Percentiles rank a stretch among this genome's conserved stretches.
phyloP scores from a whole-genome alignment of 106 monocot species.

The Apostasia shenzhenica region DNA sequence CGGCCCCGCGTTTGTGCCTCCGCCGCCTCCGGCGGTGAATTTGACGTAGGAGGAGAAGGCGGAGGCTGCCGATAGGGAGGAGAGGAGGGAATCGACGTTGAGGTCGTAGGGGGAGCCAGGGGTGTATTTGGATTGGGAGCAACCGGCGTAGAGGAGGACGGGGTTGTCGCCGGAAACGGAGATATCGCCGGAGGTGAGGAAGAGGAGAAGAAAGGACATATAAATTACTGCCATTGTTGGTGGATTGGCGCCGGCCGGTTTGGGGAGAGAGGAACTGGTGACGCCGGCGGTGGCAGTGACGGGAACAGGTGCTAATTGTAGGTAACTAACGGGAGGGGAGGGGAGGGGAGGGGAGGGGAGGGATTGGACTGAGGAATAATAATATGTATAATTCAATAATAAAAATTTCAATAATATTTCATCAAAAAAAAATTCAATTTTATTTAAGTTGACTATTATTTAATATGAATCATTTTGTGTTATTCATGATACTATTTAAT shows the following conservation, averaged over 20 bases:
- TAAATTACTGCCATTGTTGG: not conserved
- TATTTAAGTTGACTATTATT: too few species aligned
- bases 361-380: too few species aligned
- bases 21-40: constrained; percentile 47
- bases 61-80: constrained; percentile 63
- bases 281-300: too few species aligned
- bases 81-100: constrained; percentile 60
- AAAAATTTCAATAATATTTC: too few species aligned
- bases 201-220: not conserved
- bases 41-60: constrained; percentile 46
- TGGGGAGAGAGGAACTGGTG: too few species aligned
- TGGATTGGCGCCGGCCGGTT: not conserved
- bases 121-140: constrained; percentile 53
- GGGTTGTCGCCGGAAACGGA: constrained; percentile 19
- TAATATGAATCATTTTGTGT: too few species aligned
- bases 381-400: too few species aligned
- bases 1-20: constrained; percentile 16
- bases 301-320: too few species aligned
- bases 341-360: too few species aligned
- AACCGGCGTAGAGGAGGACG: constrained; percentile 69
- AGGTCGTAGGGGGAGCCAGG: constrained; percentile 40
- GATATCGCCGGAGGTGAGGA: not conserved
- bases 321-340: too few species aligned
- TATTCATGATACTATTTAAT: too few species aligned
- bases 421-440: too few species aligned